Evolutionary conservation across 1,284 basidiomycete species (phyloP), one percentile per base, ranked within the genome.

Genomic region (Ustilago curta): DNA sequence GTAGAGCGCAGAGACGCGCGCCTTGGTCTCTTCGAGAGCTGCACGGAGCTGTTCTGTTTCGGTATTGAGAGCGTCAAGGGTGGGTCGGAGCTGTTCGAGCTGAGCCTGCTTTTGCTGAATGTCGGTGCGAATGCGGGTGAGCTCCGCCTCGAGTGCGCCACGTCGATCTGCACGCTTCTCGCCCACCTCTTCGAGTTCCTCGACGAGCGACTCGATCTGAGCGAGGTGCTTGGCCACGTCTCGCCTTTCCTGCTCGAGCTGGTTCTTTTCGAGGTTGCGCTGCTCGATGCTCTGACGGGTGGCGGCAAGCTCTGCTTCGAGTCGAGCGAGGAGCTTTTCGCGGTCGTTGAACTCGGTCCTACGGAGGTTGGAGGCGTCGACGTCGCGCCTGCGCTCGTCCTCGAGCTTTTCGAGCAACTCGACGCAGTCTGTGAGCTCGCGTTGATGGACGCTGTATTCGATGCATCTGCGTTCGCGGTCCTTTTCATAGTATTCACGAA

Each of bases 401-500:
- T 90, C 89, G 53, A 90, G 86, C 87, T 91, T 89, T 44, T 93
- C 93, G 52, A 98, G 86, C 0, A 92, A 90, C 57, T 91, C 91
- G 0, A 89, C 90, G 1, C 97, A 93, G 72, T 98, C 95, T 62
- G 92, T 90, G 35, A 98, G 86, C 83, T 99, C 95, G 39, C 93
- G 89, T 77, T 94, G 92, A 86, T 97, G 94, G 64, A 99, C 86
- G 1, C 94, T 93, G 84, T 99, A 99, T 84, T 99, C 97, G 77
- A 99, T 88, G 85, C 95, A 97, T 58, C 96, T 88, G 50, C 96
- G 88, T 71, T 98, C 94, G 83, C 93, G 92, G 84, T 99, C 97
- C 84, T 95, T 95, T 75, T 92, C 91, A 84, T 97, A 94, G 83
- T 94, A 99, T 85, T 97, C 94, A 82, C 95, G 95, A 57, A 99